Evolutionary conservation across 371 early-diverging fungal species (phyloP), one percentile per base, ranked within the genome.

Genomic region (Saksenaea oblongispora): DNA sequence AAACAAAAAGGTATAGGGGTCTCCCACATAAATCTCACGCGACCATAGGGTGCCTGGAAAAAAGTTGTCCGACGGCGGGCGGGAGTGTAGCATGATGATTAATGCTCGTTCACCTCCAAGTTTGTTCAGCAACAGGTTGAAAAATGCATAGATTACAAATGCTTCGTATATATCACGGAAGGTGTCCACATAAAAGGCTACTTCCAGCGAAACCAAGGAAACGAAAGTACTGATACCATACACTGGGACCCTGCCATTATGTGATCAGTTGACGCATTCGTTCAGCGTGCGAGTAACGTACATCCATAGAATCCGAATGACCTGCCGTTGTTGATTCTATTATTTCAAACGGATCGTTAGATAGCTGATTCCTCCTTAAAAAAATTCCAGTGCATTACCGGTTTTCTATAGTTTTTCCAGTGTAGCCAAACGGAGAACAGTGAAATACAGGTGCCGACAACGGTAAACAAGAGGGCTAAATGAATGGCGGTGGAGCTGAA

Each of bases 141-240:
- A 95, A 75, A 98, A 98, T 63, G 94, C 90, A 76, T 95, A 98
- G 41, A 98, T 91, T 18, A 97, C 98, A 82, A 97, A 97, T 11
- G 97, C 97, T 82, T 98, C 98, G 69, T 98, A 98, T 11, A 96
- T 85, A 61, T 98, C 98, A 59, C 97, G 86, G 59, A 98, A 82
- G 1, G 94, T 90, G 65, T 98, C 98, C 13, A 96, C 89, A 67
- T 93, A 96, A 60, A 93, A 91, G 5, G 96, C 90, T 3, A 85
- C 78, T 54, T 83, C 75, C n/a, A 87, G 74, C 17, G 92, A 93
- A 13, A 88, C 82, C 36, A 97, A 75, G 22, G 90, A 89, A 15
- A 87, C 83, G 74, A 90, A 90, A 0, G 97, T 94, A 13, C 94
- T 91, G 24, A 96, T 74, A 24, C 95, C 94, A 65, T 95, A 97